These are phyloP conservation scores for Bipolaris gigantea DNA, from an alignment of 2,329 filamentous ascomycete species.

Conservation along the genomic window DNA sequence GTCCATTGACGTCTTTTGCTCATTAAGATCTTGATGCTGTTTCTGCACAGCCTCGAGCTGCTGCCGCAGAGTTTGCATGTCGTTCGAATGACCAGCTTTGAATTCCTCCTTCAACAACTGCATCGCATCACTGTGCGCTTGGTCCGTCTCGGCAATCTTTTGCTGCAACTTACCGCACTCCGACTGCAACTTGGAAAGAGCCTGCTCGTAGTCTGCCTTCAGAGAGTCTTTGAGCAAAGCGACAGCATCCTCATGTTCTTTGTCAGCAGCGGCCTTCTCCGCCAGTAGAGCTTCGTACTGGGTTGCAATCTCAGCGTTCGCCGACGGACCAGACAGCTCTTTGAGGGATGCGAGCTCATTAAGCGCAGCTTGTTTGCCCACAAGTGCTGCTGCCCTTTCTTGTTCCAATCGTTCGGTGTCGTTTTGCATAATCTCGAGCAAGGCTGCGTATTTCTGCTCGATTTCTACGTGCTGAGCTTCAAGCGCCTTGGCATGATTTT, in stretches of 20 bases:
- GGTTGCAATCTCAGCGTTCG: conserved; percentile 23
- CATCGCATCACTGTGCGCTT: conserved; percentile 39
- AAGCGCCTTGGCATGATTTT: conserved; percentile 29
- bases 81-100: conserved; percentile 33
- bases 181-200: conserved; percentile 27
- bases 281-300: conserved; percentile 34
- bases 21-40: conserved; percentile 29
- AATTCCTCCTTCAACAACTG: conserved; percentile 35
- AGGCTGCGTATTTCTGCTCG: conserved; percentile 33
- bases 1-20: conserved; percentile 35
- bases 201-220: conserved; percentile 30
- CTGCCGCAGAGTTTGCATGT: conserved; percentile 27
- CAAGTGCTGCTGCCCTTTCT: conserved; percentile 28
- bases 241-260: conserved; percentile 36
- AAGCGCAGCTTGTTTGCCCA: conserved; percentile 29
- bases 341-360: conserved; percentile 30
- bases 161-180: conserved; percentile 29
- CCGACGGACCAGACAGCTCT: conserved; percentile 21
- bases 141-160: conserved; percentile 28
- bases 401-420: conserved; percentile 32
- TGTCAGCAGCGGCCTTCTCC: conserved; percentile 32
- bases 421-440: conserved; percentile 36
- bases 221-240: conserved; percentile 31
- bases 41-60: conserved; percentile 34
- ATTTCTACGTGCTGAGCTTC: conserved; percentile 31